These are phyloP conservation scores for Escovopsis weberi DNA, from an alignment of 2,329 filamentous ascomycete genomes.

Conservation along the genomic window DNA sequence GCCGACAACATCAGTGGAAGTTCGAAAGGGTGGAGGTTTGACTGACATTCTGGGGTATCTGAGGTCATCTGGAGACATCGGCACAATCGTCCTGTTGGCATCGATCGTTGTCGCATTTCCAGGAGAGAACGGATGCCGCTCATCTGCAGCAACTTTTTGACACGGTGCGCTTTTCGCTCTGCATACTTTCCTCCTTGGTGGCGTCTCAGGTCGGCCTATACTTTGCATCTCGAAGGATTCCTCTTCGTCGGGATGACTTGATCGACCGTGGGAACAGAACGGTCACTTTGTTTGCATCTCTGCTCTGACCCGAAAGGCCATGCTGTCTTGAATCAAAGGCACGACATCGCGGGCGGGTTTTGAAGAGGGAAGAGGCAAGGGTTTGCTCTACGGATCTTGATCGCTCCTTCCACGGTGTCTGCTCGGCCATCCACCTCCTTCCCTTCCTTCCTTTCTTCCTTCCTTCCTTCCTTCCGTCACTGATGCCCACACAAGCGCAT, in stretches of 20 bases:
- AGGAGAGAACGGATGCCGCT: not conserved
- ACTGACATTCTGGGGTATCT: slow-evolving; percentile 7
- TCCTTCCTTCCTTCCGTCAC: too few relatives aligned
- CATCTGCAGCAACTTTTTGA: not conserved
- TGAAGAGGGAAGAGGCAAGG: not conserved
- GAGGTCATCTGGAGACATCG: slow-evolving; percentile 7
- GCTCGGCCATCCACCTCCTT: too few relatives aligned
- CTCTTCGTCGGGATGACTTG: not conserved
- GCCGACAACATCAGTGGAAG: not conserved
- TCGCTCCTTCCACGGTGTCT: too few relatives aligned
- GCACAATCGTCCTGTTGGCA: not conserved
- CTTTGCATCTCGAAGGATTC: not conserved
- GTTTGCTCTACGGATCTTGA: too few relatives aligned
- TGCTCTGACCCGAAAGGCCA: not conserved
- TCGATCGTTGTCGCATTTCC: not conserved
- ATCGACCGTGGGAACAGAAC: not conserved
- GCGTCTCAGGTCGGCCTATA: not conserved
- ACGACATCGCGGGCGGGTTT: not conserved
- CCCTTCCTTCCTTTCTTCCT: too few relatives aligned
- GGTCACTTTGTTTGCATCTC: not conserved
- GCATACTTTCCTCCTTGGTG: not conserved
- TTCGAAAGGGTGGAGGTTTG: not conserved
- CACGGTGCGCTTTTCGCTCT: slow-evolving; percentile 1
- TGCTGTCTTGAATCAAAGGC: not conserved
- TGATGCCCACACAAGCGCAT: too few relatives aligned